Conservation (phyloP, 768 basidiomycete species). For the Phaeotremella skinneri region DNA sequence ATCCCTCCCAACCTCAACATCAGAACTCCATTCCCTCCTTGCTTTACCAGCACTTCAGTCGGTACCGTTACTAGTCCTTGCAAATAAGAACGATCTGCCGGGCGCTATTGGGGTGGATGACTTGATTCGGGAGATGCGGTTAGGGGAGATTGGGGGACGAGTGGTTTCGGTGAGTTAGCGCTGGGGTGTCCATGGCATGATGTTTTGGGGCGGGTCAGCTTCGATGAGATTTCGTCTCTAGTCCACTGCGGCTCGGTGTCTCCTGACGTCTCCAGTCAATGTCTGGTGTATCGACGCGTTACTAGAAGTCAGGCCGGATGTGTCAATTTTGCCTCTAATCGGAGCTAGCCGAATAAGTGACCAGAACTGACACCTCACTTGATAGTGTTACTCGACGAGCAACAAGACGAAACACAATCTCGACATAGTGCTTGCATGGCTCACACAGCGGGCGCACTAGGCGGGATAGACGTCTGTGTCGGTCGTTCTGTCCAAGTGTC, state of each 20-base stretch:
- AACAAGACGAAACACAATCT: conserved; percentile 96
- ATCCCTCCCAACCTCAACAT: conserved; percentile 41
- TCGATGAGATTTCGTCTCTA: too few relatives aligned
- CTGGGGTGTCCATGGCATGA: conserved; percentile 36
- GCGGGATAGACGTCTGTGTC: too few relatives aligned
- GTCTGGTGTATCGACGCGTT: not conserved
- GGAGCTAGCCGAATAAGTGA: not conserved
- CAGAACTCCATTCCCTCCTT: conserved; percentile 45
- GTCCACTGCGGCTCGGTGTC: conserved; percentile 85
- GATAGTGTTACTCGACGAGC: conserved; percentile 67
- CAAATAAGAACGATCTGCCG: conserved; percentile 88
- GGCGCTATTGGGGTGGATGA: conserved; percentile 76
- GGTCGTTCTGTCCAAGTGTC: too few relatives aligned
- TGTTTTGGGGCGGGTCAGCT: conserved; percentile 77
- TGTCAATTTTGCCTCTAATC: not conserved
- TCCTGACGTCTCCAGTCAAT: conserved; percentile 48
- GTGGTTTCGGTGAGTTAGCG: conserved; percentile 42
- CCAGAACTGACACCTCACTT: conserved; percentile 2
- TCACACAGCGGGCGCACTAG: conserved; percentile 64
- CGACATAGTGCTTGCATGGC: conserved; percentile 86
- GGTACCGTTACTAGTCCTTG: conserved; percentile 56
- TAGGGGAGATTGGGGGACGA: conserved; percentile 41
- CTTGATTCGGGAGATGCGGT: conserved; percentile 70
- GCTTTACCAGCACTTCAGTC: conserved; percentile 35
- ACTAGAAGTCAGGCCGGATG: not conserved